Evolutionary conservation across 352 stramenopile genomes (phyloP).

Genomic region (Phytophthora ohioensis): DNA sequence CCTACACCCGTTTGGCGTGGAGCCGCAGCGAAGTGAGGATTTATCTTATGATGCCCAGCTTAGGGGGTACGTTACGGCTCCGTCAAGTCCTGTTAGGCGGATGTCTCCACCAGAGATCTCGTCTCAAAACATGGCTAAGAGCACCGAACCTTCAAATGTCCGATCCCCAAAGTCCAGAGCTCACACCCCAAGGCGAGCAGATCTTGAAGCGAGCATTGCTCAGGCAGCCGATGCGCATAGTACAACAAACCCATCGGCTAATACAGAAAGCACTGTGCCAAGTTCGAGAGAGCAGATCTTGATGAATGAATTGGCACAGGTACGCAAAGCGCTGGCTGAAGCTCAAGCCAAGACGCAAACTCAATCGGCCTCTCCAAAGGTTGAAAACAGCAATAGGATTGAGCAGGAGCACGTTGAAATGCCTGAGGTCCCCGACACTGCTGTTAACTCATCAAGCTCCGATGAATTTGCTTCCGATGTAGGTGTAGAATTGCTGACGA

Average conservation of each 20-base stretch:
- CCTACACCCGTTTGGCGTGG: constrained; percentile 38
- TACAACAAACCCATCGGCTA: background rate
- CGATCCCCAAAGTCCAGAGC: constrained; percentile 19
- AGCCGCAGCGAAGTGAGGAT: constrained; percentile 13
- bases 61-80: constrained; percentile 4
- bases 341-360: constrained; percentile 18
- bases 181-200: constrained; percentile 19
- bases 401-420: constrained; percentile 7
- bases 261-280: constrained; percentile 3
- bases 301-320: constrained; percentile 38
- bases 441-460: background rate
- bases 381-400: background rate
- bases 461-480: background rate
- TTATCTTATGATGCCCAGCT: constrained; percentile 25
- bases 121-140: constrained; percentile 5
- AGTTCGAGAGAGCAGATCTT: constrained; percentile 46
- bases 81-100: constrained; percentile 12
- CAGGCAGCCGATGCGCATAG: constrained; percentile 7
- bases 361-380: background rate
- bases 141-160: constrained; percentile 7
- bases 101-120: constrained; percentile 15
- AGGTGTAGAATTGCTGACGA: background rate
- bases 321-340: constrained; percentile 48
- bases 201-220: constrained; percentile 27
- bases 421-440: background rate